Evolutionary conservation across 2,329 filamentous ascomycete genomes (phyloP), one percentile per base, ranked within the genome.

Genomic region (Metarhizium robertsii): DNA sequence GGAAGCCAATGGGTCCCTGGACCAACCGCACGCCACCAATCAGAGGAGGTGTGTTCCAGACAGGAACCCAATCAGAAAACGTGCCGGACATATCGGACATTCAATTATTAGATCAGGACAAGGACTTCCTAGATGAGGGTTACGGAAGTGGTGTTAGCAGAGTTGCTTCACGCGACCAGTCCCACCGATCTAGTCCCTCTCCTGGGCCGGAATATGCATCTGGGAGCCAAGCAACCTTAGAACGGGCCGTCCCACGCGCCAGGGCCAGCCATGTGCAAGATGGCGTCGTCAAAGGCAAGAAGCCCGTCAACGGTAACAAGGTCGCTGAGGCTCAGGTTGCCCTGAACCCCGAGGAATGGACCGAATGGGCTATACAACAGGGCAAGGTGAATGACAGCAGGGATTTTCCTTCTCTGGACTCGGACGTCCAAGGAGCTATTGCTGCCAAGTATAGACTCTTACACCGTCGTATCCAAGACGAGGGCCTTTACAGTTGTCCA

Each of bases 11-110:
- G 54, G 74, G 77, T 59, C 75, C 75, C 42, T 86, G 82, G 82
- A 68, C 70, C 58, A 83, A 82, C 69, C 72, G 78, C 61, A 78
- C 76, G 60, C 82, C 83, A 55, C 83, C 83, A 60, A 84, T 85
- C 58, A 74, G 78, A 64, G 75, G 77, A 45, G 75, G 75, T 48
- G 63, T 76, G 36, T 61, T 61, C 46, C 50, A 57, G 20, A 48
- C 32, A 11, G 40, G 40, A 52, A 50, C 42, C 48, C 48, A 51
- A 47, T 52, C 50, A 20, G 50, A 61, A 30, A 46, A 11, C 13
- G 34, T 54, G n/a, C 51, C 53, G 55, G 61, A 61, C 38, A 38
- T 56, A 53, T 60, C 59, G 32, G 55, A 61, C 30, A 29, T 29
- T 40, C 54, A 54, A 47, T 29, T 30, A 42, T 18, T 36, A 29